phyloP scores from a whole-genome alignment of 202 grass and related monocot genomes.

The Carex sylvatica region DNA sequence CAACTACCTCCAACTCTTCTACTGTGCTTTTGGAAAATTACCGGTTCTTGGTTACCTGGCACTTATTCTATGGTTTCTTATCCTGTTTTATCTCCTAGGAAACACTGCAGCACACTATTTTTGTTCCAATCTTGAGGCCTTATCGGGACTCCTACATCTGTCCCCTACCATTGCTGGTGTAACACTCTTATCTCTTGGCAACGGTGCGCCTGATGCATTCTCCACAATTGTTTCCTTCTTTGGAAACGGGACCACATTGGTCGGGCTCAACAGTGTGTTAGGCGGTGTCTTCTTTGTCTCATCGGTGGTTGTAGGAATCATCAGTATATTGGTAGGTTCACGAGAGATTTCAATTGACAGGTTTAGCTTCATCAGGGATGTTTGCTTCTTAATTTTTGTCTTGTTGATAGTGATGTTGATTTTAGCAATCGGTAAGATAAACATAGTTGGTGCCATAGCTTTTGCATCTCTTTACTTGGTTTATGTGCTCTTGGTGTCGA shows the following conservation, averaged over 20 bases:
- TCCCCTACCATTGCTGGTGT: slow-evolving; percentile 60
- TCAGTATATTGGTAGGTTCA: slow-evolving; percentile 28
- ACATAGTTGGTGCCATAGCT: slow-evolving; percentile 31
- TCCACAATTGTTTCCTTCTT: slow-evolving; percentile 63
- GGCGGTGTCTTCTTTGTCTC: slow-evolving; percentile 78
- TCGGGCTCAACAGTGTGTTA: slow-evolving; percentile 62
- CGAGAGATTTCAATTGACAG: slow-evolving; percentile 26
- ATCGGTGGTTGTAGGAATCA: slow-evolving; percentile 49
- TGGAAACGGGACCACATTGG: neutral
- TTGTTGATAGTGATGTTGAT: slow-evolving; percentile 25
- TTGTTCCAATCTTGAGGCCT: slow-evolving; percentile 49
- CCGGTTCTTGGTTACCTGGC: slow-evolving; percentile 32
- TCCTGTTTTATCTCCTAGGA: slow-evolving; percentile 79
- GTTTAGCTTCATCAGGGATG: slow-evolving; percentile 52
- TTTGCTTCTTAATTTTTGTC: slow-evolving; percentile 55
- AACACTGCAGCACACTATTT: slow-evolving; percentile 75
- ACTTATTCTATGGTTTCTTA: slow-evolving; percentile 44
- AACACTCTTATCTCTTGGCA: slow-evolving; percentile 69
- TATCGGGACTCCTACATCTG: slow-evolving; percentile 40
- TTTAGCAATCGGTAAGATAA: slow-evolving; percentile 35
- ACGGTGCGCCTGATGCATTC: slow-evolving; percentile 73
- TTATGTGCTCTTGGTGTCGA: slow-evolving; percentile 51
- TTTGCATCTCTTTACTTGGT: slow-evolving; percentile 53
- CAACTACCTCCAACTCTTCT: slow-evolving; percentile 59
- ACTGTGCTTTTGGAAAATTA: slow-evolving; percentile 37